Percentiles rank a stretch among this genome's conserved stretches.
Conservation (phyloP, 805 yeast species). For the Candida alai region DNA sequence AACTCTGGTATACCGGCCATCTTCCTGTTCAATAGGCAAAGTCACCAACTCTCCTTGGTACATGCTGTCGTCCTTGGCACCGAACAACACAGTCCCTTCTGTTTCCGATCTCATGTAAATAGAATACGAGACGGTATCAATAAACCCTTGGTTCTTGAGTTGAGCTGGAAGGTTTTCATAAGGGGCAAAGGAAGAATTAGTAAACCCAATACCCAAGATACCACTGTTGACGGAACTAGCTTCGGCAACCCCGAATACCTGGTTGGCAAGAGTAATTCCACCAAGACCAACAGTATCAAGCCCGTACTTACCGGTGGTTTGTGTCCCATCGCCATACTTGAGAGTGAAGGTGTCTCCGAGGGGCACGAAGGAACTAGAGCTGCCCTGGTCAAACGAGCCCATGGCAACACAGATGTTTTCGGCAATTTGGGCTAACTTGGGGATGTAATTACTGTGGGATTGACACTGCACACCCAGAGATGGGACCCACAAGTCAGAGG, state of each 20-base stretch:
- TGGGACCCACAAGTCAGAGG: constrained; percentile 40
- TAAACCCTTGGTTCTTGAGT: constrained; percentile 26
- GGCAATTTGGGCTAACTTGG: no score
- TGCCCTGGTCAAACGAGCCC: background rate
- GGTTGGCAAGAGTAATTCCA: constrained; percentile 5
- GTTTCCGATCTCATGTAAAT: constrained; percentile 23
- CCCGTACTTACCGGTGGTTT: constrained; percentile 48
- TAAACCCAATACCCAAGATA: constrained; percentile 36
- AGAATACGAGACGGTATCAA: constrained; percentile 28
- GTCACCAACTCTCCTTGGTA: constrained; percentile 17
- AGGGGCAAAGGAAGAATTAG: no score
- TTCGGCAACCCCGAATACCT: constrained; percentile 14
- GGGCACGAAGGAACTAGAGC: constrained; percentile 37
- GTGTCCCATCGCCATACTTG: constrained; percentile 38
- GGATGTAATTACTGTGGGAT: no score
- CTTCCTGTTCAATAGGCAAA: constrained; percentile 13
- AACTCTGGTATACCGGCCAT: background rate
- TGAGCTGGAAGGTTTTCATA: constrained; percentile 29
- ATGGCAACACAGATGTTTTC: background rate
- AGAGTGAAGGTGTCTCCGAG: constrained; percentile 44
- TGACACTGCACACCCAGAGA: constrained; percentile 5
- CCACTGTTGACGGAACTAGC: constrained; percentile 10
- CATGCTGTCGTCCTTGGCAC: constrained; percentile 25
- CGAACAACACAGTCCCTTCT: constrained; percentile 23
- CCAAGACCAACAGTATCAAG: constrained; percentile 14